Conservation (phyloP, 1,139 yeast species). For the Saccharomyces hybrid region DNA sequence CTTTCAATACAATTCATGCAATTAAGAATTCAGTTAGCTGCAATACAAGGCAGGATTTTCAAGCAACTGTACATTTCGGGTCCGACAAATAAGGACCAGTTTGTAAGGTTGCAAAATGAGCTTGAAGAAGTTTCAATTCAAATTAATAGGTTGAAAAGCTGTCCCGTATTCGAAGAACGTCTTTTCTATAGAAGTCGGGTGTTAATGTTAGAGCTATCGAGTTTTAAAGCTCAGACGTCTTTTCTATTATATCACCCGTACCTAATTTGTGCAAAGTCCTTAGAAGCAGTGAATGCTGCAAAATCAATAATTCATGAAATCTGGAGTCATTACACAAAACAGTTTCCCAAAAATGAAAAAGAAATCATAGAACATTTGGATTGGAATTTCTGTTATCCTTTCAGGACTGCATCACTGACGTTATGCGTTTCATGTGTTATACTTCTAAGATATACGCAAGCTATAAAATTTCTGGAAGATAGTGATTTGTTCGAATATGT, state of each 20-base stretch:
- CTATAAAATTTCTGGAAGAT: neutral
- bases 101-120: neutral
- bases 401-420: slow-evolving; percentile 6
- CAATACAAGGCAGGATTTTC: neutral
- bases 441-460: slow-evolving; percentile 2
- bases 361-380: slow-evolving; percentile 3
- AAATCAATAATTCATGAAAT: slow-evolving; percentile 4
- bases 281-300: slow-evolving; percentile 5
- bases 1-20: neutral
- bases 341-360: slow-evolving; percentile 2
- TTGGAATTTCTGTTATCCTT: slow-evolving; percentile 8
- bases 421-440: slow-evolving; percentile 5
- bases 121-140: neutral
- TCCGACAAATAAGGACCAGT: neutral
- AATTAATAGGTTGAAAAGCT: neutral
- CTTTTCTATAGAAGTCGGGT: slow-evolving; percentile 4
- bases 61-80: neutral
- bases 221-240: slow-evolving; percentile 4
- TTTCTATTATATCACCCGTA: slow-evolving; percentile 5
- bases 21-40: neutral
- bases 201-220: slow-evolving; percentile 5
- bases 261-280: neutral
- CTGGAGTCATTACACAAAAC: slow-evolving; percentile 5
- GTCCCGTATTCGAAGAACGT: slow-evolving; percentile 2
- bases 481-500: slow-evolving; percentile 1